These are phyloP conservation scores for Candida pseudofarinosa DNA, from an alignment of 805 yeast species.

Conservation along the genomic window DNA sequence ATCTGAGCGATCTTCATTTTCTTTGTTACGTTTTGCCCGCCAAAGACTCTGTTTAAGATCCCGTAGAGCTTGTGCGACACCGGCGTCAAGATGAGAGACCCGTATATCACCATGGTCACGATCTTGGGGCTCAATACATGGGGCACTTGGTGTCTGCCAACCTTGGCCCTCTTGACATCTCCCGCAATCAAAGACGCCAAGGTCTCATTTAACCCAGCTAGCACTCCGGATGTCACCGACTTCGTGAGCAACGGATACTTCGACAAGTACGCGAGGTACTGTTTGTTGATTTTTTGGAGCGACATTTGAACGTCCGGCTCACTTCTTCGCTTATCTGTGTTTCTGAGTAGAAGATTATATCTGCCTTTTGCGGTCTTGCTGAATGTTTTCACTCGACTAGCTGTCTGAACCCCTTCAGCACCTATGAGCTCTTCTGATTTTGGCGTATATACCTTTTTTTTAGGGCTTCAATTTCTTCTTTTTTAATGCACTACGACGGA, in stretches of 20 bases:
- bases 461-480: no score
- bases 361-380: no score
- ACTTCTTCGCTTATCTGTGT: no score
- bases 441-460: no score
- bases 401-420: no score
- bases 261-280: constrained; percentile 35
- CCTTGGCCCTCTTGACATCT: constrained; percentile 29
- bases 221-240: constrained; percentile 50
- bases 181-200: constrained; percentile 50
- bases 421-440: no score
- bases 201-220: constrained; percentile 56
- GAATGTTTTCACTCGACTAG: no score
- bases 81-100: constrained; percentile 53
- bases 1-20: constrained; percentile 46
- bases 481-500: no score
- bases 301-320: constrained; percentile 2
- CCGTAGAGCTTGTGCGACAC: constrained; percentile 52
- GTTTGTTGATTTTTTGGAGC: constrained; percentile 14
- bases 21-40: constrained; percentile 36
- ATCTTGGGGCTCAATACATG: constrained; percentile 45
- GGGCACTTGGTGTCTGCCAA: constrained; percentile 20
- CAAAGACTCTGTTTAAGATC: constrained; percentile 40
- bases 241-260: constrained; percentile 58
- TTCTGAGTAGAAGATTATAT: no score
- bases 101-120: constrained; percentile 53